A percentile compares a stretch with the other conserved stretches of the same genome.
These are phyloP conservation scores for Spathaspora arborariae DNA, from an alignment of 805 yeast genomes.

Conservation along the genomic window DNA sequence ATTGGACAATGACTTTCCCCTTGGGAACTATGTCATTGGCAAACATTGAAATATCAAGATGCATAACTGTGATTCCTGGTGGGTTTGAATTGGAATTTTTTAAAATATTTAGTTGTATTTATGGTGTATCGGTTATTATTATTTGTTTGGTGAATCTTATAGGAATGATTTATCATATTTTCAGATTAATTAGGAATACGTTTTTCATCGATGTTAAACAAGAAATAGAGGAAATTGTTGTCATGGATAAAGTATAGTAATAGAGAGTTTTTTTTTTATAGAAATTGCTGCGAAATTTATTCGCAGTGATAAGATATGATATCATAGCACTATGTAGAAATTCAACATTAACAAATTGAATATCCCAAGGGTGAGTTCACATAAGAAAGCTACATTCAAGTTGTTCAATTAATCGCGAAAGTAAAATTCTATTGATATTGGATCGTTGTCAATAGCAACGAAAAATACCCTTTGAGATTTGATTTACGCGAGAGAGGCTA, in stretches of 20 bases:
- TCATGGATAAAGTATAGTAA: background rate
- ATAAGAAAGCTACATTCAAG: too few species aligned
- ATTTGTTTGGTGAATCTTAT: slow-evolving; percentile 5
- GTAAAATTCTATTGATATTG: too few species aligned
- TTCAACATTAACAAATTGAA: too few species aligned
- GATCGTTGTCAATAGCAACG: too few species aligned
- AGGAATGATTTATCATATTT: slow-evolving; percentile 1
- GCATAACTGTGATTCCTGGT: slow-evolving; percentile 10
- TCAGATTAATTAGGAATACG: background rate
- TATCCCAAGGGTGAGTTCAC: too few species aligned
- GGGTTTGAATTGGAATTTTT: slow-evolving; percentile 46
- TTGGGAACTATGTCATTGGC: slow-evolving; percentile 73
- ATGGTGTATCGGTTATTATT: slow-evolving; percentile 26
- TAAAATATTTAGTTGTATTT: slow-evolving; percentile 55
- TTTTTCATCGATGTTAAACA: too few species aligned
- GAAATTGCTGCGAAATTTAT: background rate
- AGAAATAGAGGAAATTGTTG: background rate
- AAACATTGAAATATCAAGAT: slow-evolving; percentile 42
- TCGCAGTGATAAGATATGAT: too few species aligned
- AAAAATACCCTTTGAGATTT: too few species aligned
- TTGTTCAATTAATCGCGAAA: too few species aligned
- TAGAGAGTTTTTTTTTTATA: background rate
- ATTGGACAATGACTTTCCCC: slow-evolving; percentile 82
- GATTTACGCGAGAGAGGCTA: too few species aligned
- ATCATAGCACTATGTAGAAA: too few species aligned